Base-by-base conservation (phyloP, 257 asterid species). In the Gentiana dahurica region DNA sequence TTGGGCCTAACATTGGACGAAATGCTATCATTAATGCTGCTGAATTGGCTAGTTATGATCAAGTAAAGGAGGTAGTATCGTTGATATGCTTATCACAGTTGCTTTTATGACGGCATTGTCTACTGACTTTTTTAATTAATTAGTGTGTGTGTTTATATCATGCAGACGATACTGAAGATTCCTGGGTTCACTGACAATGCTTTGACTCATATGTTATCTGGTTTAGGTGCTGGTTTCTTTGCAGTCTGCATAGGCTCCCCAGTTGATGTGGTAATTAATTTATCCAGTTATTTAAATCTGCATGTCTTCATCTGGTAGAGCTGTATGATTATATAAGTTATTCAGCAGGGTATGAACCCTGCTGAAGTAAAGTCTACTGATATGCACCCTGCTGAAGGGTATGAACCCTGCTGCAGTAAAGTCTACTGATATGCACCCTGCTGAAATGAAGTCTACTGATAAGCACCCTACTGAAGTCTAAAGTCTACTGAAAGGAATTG, bases 191-290 rank as follows among this genome's bases (percentile, higher is more conserved):
- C 84, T n/a, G 99, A 88, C 80, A 85, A 92, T 72, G 83, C 83
- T 53, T 59, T 88, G 65, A 92, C 97, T 55, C 99, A 92, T 72
- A 76, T 92, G 52, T 62, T 92, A 7, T 60, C 99, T 63, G 99
- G 99, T 57, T 69, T 92, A 49, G 99, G 99, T 68, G 99, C 97
- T 65, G 99, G 99, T 35, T 88, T 92, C 73, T 72, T 88, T 61
- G 99, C 99, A 36, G 97, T 92, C 63, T 92, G 99, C 75, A 81
- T 92, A 15, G 97, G 99, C 61, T 92, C 99, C 46, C 99, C 99
- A 8, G 99, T 92, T 54, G 99, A 92, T 52, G 99, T 92, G 90
- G 99, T 92, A 83, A 57, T 37, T 36, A 15, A n/a, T 12, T 48
- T 12, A 45, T 51, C 53, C 43, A 55, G 39, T 43, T 62, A 43